Evolutionary conservation across 495 filamentous ascomycete genomes (phyloP).

Genomic region (Aspergillus egyptiacus): DNA sequence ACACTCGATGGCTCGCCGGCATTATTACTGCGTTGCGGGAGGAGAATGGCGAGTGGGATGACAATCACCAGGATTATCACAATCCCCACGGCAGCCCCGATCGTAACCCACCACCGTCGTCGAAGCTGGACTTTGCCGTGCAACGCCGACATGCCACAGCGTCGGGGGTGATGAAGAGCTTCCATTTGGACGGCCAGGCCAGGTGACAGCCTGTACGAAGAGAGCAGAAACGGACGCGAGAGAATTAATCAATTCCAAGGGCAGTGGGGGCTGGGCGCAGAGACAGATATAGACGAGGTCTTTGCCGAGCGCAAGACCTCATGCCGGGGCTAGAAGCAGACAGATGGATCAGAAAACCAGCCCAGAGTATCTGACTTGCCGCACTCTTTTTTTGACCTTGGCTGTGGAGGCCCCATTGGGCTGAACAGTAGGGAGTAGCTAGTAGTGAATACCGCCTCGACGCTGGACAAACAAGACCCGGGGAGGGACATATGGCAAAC

Average conservation of each 20-base stretch:
- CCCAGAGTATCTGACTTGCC: no score
- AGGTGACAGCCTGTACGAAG: background rate
- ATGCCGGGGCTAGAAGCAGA: no score
- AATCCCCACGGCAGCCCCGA: constrained; percentile 2
- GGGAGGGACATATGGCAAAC: no score
- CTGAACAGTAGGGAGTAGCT: no score
- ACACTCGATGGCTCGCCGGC: constrained; percentile 25
- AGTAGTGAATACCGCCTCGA: no score
- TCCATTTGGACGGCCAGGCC: background rate
- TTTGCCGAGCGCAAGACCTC: no score
- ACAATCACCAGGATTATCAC: constrained; percentile 17
- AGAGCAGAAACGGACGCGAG: background rate
- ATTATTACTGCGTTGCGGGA: constrained; percentile 5
- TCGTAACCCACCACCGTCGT: constrained; percentile 14
- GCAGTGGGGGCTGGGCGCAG: background rate
- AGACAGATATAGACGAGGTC: no score
- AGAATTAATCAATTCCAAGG: no score
- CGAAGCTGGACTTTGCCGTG: constrained; percentile 4
- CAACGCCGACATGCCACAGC: background rate
- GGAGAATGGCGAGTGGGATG: constrained; percentile 11
- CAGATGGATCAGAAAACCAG: no score
- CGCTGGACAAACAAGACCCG: no score
- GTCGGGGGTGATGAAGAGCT: constrained; percentile 1
- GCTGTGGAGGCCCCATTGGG: no score
- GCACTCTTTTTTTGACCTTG: no score